Conservation (phyloP, 2,329 filamentous ascomycete species). For the Cyphellophora attinorum region DNA sequence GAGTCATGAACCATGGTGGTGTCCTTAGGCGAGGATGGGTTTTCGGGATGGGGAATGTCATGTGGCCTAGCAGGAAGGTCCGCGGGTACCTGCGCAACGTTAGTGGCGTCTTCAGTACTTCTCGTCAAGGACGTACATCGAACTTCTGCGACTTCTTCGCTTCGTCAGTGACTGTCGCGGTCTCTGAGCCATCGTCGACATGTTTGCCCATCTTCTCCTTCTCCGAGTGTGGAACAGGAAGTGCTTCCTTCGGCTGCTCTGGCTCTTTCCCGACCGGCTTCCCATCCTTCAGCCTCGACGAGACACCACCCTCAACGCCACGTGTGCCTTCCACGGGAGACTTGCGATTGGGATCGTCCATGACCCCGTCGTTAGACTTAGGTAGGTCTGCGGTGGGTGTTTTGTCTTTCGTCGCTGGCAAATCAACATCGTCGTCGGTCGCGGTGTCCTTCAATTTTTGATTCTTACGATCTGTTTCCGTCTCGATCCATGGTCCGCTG, state of each 20-base stretch:
- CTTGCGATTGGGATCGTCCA: constrained; percentile 75
- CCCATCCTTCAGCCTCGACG: constrained; percentile 70
- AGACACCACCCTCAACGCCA: constrained; percentile 82
- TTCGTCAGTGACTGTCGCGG: constrained; percentile 26
- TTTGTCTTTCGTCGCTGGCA: constrained; percentile 26
- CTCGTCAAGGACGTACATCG: neutral
- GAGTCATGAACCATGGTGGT: constrained; percentile 44
- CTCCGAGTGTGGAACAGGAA: constrained; percentile 71
- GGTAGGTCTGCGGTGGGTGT: constrained; percentile 32
- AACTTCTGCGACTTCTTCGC: constrained; percentile 31
- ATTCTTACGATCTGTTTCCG: constrained; percentile 36
- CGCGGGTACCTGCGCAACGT: constrained; percentile 56
- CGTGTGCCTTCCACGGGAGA: constrained; percentile 76
- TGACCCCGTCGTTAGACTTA: constrained; percentile 65
- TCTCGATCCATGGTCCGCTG: constrained; percentile 61
- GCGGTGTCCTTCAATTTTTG: constrained; percentile 28
- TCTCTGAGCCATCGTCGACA: constrained; percentile 18
- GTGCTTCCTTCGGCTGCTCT: constrained; percentile 74
- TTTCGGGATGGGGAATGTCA: constrained; percentile 62
- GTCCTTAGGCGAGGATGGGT: constrained; percentile 53
- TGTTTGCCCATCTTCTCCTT: constrained; percentile 51
- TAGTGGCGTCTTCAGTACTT: neutral
- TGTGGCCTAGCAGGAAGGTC: constrained; percentile 72
- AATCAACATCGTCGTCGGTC: constrained; percentile 22
- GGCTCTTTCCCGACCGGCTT: constrained; percentile 67